These are phyloP conservation scores for Crithidia brevicula DNA, from an alignment of 208 protist genomes.

Conservation along the genomic window DNA sequence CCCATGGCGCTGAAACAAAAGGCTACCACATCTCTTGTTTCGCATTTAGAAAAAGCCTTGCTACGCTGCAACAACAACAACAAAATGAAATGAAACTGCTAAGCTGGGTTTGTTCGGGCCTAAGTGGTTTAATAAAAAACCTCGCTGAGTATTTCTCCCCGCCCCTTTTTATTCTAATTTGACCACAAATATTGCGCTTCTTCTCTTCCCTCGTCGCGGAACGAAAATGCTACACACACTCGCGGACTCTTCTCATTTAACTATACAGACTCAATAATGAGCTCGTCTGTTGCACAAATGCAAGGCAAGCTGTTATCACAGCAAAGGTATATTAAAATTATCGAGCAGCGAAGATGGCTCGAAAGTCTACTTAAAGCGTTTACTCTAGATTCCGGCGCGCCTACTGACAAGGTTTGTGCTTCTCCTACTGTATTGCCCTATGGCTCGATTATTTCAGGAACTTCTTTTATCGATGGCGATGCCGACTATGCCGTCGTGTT, in stretches of 20 bases:
- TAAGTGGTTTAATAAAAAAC: too few species aligned
- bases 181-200: too few species aligned
- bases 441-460: constrained; percentile 75
- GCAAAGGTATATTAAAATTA: constrained; percentile 18
- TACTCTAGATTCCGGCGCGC: constrained; percentile 10
- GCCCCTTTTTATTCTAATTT: too few species aligned
- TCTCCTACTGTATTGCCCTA: constrained; percentile 68
- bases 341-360: constrained; percentile 35
- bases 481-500: constrained; percentile 79
- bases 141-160: too few species aligned
- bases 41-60: too few species aligned
- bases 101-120: too few species aligned
- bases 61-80: too few species aligned
- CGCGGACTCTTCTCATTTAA: too few species aligned
- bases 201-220: not conserved
- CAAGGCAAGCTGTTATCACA: constrained; percentile 24
- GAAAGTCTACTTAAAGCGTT: constrained; percentile 31
- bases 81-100: too few species aligned
- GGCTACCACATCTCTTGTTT: too few species aligned
- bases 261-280: constrained; percentile 2
- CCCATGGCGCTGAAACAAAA: too few species aligned
- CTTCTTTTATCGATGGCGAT: constrained; percentile 72
- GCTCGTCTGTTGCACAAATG: not conserved
- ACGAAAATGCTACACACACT: too few species aligned
- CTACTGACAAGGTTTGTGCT: not conserved